phyloP scores from a whole-genome alignment of 441 rosid genomes.

The Manihot esculenta region DNA sequence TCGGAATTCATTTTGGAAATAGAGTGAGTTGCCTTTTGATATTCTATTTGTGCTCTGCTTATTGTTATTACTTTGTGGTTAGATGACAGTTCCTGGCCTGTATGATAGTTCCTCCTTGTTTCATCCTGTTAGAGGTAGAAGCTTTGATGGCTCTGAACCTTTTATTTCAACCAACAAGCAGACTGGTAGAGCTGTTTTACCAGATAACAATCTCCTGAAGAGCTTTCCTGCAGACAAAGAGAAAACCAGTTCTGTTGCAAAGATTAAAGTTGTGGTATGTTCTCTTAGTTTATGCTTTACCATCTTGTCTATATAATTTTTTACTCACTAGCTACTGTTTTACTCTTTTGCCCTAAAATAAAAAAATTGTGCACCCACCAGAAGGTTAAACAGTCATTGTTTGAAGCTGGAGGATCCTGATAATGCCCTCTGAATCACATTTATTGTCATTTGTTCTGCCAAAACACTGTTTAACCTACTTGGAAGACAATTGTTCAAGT shows the following conservation, averaged over 20 bases:
- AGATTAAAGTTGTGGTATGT: slow-evolving; percentile 98
- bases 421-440: background rate
- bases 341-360: background rate
- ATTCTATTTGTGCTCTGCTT: background rate
- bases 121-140: slow-evolving; percentile 69
- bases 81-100: slow-evolving; percentile 64
- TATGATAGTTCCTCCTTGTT: slow-evolving; percentile 60
- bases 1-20: background rate
- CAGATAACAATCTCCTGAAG: slow-evolving; percentile 67
- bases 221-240: slow-evolving; percentile 85
- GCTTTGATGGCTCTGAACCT: slow-evolving; percentile 82
- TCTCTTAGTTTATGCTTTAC: slow-evolving; percentile 13
- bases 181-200: slow-evolving; percentile 57
- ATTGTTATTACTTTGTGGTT: slow-evolving; percentile 13
- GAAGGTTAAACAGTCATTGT: background rate
- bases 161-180: slow-evolving; percentile 55
- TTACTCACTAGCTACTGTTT: background rate
- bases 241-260: slow-evolving; percentile 83
- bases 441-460: background rate
- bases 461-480: background rate
- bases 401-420: slow-evolving; percentile 9
- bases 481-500: background rate
- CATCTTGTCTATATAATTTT: background rate
- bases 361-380: background rate
- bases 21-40: background rate